These are phyloP conservation scores for Gnetum montanum DNA, from an alignment of 75 land plant species.

Conservation along the genomic window DNA sequence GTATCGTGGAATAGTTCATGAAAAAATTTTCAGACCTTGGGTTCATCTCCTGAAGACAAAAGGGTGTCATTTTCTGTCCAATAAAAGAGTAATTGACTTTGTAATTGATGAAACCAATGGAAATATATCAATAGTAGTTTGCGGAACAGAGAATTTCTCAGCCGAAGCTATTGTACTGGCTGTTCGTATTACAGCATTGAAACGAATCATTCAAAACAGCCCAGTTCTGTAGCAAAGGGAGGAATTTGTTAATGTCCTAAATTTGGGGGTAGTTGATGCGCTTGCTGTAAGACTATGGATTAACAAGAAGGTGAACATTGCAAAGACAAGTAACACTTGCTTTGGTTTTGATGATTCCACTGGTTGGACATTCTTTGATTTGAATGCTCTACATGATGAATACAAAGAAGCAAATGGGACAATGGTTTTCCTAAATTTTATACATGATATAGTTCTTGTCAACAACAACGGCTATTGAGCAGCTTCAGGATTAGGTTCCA, in stretches of 20 bases:
- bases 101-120: slow-evolving; percentile 49
- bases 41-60: slow-evolving; percentile 27
- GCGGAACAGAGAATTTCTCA: slow-evolving; percentile 46
- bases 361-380: slow-evolving; percentile 80
- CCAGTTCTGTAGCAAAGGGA: slow-evolving; percentile 42
- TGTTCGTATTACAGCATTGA: slow-evolving; percentile 61
- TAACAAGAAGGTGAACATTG: slow-evolving; percentile 59
- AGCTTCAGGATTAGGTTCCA: too few species aligned
- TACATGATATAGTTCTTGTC: too few species aligned
- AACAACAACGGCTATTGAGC: too few species aligned
- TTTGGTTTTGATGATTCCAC: slow-evolving; percentile 57
- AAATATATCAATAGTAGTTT: slow-evolving; percentile 46
- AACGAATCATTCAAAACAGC: slow-evolving; percentile 51
- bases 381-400: slow-evolving; percentile 65
- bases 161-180: slow-evolving; percentile 84
- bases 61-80: slow-evolving; percentile 44
- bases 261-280: slow-evolving; percentile 52
- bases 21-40: slow-evolving; percentile 80
- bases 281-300: slow-evolving; percentile 62
- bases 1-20: slow-evolving; percentile 74
- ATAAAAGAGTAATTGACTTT: slow-evolving; percentile 49
- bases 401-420: slow-evolving; percentile 54
- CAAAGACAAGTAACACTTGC: slow-evolving; percentile 60
- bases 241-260: slow-evolving; percentile 64
- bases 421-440: too few species aligned